Evolutionary conservation across 2,329 filamentous ascomycete species (phyloP), one percentile per base, ranked within the genome.

Genomic region (Cladosporium sp.): DNA sequence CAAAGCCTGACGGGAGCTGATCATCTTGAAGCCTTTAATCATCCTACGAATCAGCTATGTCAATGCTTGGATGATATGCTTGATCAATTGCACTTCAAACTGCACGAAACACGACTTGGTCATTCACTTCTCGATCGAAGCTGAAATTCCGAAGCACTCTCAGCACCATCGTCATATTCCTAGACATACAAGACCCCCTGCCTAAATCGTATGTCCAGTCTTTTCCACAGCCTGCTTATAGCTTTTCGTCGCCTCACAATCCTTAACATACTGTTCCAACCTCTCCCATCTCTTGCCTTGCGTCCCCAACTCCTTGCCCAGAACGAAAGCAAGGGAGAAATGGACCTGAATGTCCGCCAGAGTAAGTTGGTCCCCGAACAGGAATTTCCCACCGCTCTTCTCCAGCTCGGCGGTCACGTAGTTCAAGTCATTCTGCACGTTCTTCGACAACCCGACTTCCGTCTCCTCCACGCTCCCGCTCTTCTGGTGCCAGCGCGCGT

Each of bases 291-390:
- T 62, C 53, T 61, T 68, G 0, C 65, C 68, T 34, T 63, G 49
- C 4, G 64, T 69, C 1, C 70, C 71, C 50, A 74, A 51, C 47
- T 67, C 58, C 38, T 65, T 65, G 17, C 51, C 58, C 5, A 74
- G 53, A 24, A 75, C 71, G 52, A 74, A 73, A 0, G 66, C 57
- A 5, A 66, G 60, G 4, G 63, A 67, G 42, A 76, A 74, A 5
- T 68, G 63, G 69, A 75, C 72, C 69, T 74, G 72, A 37, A 68
- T 67, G 61, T 77, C 73, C 30, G 72, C 74, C 6, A 66, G 69
- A 1, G 69, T 73, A 5, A 74, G 58, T 4, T 64, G 50, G 11
- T 73, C 66, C 1, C 74, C 73, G 8, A 70, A 63, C 18, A 77
- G 40, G 44, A 73, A 76, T 43, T 61, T 62, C 2, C 66, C 68